Conservation (phyloP, 495 filamentous ascomycete species). For the Trichoderma parareesei region DNA sequence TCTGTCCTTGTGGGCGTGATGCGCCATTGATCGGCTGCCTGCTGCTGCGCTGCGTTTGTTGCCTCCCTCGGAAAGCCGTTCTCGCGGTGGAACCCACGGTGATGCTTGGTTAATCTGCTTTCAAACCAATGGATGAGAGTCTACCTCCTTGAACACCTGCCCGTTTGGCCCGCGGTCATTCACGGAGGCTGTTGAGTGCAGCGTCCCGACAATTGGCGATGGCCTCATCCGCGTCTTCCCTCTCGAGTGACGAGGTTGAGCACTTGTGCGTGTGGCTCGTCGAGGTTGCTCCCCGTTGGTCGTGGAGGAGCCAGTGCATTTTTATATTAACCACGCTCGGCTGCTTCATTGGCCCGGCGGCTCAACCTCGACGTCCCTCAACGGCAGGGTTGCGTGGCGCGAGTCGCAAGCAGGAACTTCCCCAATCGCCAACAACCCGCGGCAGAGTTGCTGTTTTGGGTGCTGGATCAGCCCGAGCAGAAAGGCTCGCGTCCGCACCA, state of each 20-base stretch:
- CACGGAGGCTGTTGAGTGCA: not conserved
- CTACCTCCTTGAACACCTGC: too few relatives aligned
- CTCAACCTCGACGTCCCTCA: not conserved
- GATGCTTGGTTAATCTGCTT: not conserved
- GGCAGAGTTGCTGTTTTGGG: slow-evolving; percentile 1
- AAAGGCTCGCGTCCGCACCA: not conserved
- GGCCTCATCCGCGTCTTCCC: not conserved
- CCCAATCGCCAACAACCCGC: not conserved
- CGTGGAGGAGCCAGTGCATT: not conserved
- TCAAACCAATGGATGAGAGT: not conserved
- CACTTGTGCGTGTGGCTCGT: too few relatives aligned
- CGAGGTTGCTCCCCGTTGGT: too few relatives aligned
- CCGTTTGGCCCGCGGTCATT: not conserved
- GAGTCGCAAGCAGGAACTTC: not conserved
- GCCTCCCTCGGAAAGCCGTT: not conserved
- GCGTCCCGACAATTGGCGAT: not conserved
- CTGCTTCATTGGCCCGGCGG: not conserved
- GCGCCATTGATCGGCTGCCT: not conserved
- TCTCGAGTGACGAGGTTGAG: not conserved
- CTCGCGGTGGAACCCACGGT: not conserved
- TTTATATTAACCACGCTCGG: not conserved
- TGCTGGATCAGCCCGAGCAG: not conserved
- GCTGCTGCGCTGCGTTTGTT: not conserved
- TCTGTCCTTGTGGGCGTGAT: not conserved
- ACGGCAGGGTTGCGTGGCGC: not conserved